Percentiles rank a stretch among this genome's conserved stretches.
These are phyloP conservation scores for Globisporangium paddicum DNA, from an alignment of 352 stramenopile genomes.

Conservation along the genomic window DNA sequence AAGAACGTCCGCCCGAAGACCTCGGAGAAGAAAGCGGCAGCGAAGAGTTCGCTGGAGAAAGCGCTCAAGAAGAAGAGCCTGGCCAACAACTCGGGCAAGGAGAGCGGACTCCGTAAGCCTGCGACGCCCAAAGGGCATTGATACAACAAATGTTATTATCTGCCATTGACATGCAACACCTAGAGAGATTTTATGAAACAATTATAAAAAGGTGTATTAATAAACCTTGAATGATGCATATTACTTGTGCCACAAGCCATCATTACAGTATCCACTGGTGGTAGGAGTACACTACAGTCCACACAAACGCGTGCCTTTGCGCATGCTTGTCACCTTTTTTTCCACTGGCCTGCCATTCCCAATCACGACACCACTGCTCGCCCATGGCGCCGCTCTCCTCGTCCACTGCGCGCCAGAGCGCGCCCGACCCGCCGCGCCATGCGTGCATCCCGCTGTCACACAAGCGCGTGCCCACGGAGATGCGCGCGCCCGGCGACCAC, in stretches of 20 bases:
- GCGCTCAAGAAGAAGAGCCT: slow-evolving; percentile 40
- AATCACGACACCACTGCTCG: neutral
- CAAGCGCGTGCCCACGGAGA: slow-evolving; percentile 53
- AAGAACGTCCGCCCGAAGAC: slow-evolving; percentile 8
- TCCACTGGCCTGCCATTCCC: neutral
- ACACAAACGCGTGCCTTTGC: neutral
- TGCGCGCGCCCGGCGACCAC: slow-evolving; percentile 36
- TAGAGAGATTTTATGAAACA: neutral
- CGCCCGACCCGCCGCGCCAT: slow-evolving; percentile 29
- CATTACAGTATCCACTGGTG: neutral
- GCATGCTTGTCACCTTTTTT: neutral
- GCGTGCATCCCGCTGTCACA: slow-evolving; percentile 40
- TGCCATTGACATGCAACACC: no score
- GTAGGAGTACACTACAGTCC: neutral
- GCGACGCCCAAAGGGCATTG: slow-evolving; percentile 11
- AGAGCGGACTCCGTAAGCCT: slow-evolving; percentile 1
- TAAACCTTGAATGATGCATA: neutral
- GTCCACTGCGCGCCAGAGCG: slow-evolving; percentile 18
- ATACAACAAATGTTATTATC: no score
- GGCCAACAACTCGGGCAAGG: neutral
- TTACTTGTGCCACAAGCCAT: neutral
- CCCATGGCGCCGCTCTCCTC: neutral
- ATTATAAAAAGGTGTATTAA: neutral
- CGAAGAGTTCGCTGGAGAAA: slow-evolving; percentile 37
- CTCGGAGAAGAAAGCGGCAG: slow-evolving; percentile 14